Conservation (phyloP, 768 basidiomycete species). For the Scleroderma bovista region DNA sequence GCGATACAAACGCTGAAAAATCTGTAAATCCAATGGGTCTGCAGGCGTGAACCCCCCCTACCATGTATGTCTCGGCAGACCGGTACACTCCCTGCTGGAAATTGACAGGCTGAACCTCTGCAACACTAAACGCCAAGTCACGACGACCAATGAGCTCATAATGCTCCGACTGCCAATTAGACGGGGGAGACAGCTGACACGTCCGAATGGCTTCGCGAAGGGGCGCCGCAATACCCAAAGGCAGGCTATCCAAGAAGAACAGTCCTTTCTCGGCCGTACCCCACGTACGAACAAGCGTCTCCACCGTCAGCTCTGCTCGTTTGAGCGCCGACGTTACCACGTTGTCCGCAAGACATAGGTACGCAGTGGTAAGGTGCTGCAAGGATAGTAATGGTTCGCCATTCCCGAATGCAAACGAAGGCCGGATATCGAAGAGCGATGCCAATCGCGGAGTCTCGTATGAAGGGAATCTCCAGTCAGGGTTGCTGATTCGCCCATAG, state of each 20-base stretch:
- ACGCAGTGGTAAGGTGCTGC: slow-evolving; percentile 50
- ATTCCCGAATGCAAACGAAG: slow-evolving; percentile 57
- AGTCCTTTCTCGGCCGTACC: slow-evolving; percentile 36
- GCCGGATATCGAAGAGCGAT: slow-evolving; percentile 42
- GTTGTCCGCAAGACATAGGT: slow-evolving; percentile 54
- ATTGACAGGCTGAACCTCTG: slow-evolving; percentile 24
- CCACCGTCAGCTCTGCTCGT: slow-evolving; percentile 62
- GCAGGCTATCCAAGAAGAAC: slow-evolving; percentile 49
- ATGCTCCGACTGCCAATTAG: slow-evolving; percentile 56
- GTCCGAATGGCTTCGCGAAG: slow-evolving; percentile 80
- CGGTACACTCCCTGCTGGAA: slow-evolving; percentile 26
- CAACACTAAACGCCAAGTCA: slow-evolving; percentile 28
- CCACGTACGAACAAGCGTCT: slow-evolving; percentile 43
- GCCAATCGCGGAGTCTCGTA: slow-evolving; percentile 42
- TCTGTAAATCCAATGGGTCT: too few species aligned
- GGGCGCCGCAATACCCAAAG: slow-evolving; percentile 70
- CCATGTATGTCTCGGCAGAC: slow-evolving; percentile 30
- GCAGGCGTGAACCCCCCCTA: too few species aligned
- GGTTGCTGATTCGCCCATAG: slow-evolving; percentile 50
- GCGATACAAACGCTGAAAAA: slow-evolving; percentile 41
- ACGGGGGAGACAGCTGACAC: slow-evolving; percentile 74
- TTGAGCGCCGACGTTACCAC: slow-evolving; percentile 47
- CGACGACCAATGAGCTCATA: slow-evolving; percentile 29
- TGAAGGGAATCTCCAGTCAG: slow-evolving; percentile 59
- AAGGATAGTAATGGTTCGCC: slow-evolving; percentile 53